Base-by-base conservation (phyloP, 1,139 yeast genomes). In the Blastobotrys apis region DNA sequence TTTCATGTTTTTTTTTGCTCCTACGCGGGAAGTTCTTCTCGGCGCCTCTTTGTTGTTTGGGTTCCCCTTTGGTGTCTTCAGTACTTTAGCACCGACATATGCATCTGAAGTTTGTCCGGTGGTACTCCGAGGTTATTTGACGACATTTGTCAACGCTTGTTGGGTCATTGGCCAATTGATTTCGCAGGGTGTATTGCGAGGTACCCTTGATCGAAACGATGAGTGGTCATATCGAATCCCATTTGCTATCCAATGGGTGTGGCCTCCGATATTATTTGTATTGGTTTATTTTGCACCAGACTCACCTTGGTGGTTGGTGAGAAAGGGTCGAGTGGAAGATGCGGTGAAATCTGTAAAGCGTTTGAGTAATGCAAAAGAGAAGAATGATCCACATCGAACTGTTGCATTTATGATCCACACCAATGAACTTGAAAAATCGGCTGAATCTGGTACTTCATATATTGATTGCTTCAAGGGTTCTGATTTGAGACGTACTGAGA, bases 201-300 rank as follows among this genome's bases (percentile, higher is more conserved):
- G 37, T 2, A n/a, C 35, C 4, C 35, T 38, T 4, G 17, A 21
- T 3, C 16, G n/a, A 12, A 25, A 19, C 20, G n/a, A 17, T 8
- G 36, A 43, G 4, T 52, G 63, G 58, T 62, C 72, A 1, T 72
- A 71, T 59, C 59, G 65, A 40, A 60, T 74, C 23, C 78, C 80
- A 1, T 73, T 71, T 56, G 78, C 75, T 0, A 43, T 75, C 20
- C 83, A 78, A 59, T 79, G 84, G 84, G 58, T 70, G 8, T 79
- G 82, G 81, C 81, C 81, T 1, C 50, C 74, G 43, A 77, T 77
- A 12, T 67, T 77, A 55, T 67, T 75, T 35, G 51, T 74, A 43
- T 75, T 75, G 15, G 66, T 75, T 53, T 68, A 74, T 36, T 58
- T 75, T 46, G 71, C 77, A 45, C 81, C 82, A 33, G 81, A 77